A percentile compares a stretch with the other conserved stretches of the same genome.
phyloP scores from a whole-genome alignment of 2,329 filamentous ascomycete species.

The Cladosporium sp. region DNA sequence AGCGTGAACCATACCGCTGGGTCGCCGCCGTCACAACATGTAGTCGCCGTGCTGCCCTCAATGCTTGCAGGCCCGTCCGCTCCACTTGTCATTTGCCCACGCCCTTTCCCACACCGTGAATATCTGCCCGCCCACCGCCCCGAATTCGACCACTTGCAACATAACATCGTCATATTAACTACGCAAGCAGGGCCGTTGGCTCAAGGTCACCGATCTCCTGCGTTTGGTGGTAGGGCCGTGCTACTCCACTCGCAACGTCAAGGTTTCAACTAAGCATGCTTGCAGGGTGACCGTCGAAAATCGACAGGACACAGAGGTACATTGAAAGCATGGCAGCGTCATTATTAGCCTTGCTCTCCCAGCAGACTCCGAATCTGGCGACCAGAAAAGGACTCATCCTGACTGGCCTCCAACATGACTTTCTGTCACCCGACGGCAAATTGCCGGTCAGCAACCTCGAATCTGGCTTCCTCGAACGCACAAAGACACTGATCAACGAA shows the following conservation, averaged over 20 bases:
- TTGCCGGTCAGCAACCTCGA: conserved; percentile 57
- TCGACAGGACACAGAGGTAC: not conserved
- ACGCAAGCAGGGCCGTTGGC: not conserved
- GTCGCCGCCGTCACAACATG: conserved; percentile 13
- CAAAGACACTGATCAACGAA: conserved; percentile 61
- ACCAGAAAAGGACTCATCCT: conserved; percentile 70
- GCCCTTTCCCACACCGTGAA: not conserved
- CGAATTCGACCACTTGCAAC: not conserved
- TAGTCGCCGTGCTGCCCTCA: conserved; percentile 9
- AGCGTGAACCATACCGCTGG: conserved; percentile 12
- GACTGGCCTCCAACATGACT: conserved; percentile 88
- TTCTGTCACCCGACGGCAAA: conserved; percentile 64
- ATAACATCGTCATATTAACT: not conserved
- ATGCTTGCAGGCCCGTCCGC: not conserved
- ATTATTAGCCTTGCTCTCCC: conserved; percentile 21
- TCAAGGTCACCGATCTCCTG: not conserved
- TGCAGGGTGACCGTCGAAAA: not conserved
- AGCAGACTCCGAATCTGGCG: conserved; percentile 49
- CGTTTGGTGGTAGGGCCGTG: not conserved
- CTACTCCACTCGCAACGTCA: not conserved
- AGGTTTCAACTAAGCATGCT: conserved; percentile 2
- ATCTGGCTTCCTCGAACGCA: conserved; percentile 63
- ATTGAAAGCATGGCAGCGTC: not conserved
- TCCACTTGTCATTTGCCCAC: not conserved
- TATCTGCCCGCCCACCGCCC: not conserved